Conservation (phyloP, 1,284 basidiomycete species). For the Xerocomus amazonicus region DNA sequence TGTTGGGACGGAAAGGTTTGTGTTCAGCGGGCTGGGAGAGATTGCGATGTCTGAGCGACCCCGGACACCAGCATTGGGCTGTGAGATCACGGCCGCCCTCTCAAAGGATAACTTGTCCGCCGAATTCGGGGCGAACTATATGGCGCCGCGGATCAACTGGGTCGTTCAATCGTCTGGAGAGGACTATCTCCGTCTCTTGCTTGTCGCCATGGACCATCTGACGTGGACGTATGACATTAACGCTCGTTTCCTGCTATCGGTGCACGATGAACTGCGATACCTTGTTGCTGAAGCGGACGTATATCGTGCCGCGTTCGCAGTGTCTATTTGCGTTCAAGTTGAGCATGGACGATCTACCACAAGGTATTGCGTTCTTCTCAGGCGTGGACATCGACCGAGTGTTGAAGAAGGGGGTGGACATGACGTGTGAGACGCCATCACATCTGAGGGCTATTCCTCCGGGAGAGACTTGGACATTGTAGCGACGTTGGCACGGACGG, state of each 20-base stretch:
- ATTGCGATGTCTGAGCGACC: slow-evolving; percentile 89
- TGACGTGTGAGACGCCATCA: slow-evolving; percentile 93
- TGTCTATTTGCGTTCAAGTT: slow-evolving; percentile 89
- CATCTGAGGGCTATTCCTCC: slow-evolving; percentile 80
- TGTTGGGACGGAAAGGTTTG: slow-evolving; percentile 93
- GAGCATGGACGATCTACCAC: slow-evolving; percentile 94
- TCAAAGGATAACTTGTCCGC: slow-evolving; percentile 85
- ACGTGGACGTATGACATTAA: slow-evolving; percentile 79
- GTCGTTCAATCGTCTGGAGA: slow-evolving; percentile 98
- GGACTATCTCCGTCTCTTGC: slow-evolving; percentile 95
- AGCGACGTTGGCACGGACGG: slow-evolving; percentile 63
- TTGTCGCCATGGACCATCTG: slow-evolving; percentile 93
- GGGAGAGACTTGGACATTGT: slow-evolving; percentile 82
- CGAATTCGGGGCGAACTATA: slow-evolving; percentile 80
- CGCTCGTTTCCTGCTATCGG: slow-evolving; percentile 93
- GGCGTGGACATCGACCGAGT: slow-evolving; percentile 93
- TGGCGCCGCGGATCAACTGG: slow-evolving; percentile 99
- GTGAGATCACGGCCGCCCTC: slow-evolving; percentile 90
- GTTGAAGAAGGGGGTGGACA: slow-evolving; percentile 93
- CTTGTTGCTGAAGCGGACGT: slow-evolving; percentile 86
- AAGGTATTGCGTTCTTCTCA: slow-evolving; percentile 95
- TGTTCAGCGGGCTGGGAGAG: slow-evolving; percentile 99
- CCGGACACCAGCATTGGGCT: slow-evolving; percentile 90
- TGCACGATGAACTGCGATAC: slow-evolving; percentile 97
- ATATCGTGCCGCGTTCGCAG: slow-evolving; percentile 84